Evolutionary conservation across 2,329 filamentous ascomycete species (phyloP).

Genomic region (Colletotrichum sp.): DNA sequence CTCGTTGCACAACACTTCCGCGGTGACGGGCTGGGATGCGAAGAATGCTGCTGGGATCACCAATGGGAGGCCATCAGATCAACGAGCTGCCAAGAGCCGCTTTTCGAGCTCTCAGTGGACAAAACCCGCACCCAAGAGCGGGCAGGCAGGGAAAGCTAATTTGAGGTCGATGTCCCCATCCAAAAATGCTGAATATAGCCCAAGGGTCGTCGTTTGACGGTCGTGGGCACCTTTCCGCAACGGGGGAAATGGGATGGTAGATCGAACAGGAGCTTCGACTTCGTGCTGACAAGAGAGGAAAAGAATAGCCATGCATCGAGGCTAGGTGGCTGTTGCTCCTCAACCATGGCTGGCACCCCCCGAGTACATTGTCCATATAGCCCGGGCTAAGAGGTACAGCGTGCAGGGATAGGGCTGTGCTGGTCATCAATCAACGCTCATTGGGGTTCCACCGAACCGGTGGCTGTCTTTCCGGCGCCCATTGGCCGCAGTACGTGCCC

Average conservation of each 20-base stretch:
- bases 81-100: neutral
- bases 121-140: neutral
- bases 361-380: neutral
- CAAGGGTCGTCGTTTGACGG: neutral
- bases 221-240: neutral
- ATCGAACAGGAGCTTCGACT: neutral
- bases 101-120: slow-evolving; percentile 3
- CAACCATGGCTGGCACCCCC: neutral
- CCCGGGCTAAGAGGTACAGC: neutral
- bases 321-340: neutral
- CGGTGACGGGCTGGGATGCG: slow-evolving; percentile 13
- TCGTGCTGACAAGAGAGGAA: slow-evolving; percentile 11
- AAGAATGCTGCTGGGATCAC: neutral
- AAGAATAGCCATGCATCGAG: slow-evolving; percentile 13
- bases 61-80: neutral
- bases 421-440: neutral
- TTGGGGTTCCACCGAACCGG: slow-evolving; percentile 8
- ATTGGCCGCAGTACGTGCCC: slow-evolving; percentile 21
- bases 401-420: slow-evolving; percentile 18
- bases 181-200: slow-evolving; percentile 19
- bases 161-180: slow-evolving; percentile 6
- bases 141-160: neutral
- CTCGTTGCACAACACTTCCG: slow-evolving; percentile 3
- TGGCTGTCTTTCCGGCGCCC: neutral
- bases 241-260: neutral